Conservation (phyloP, 441 rosid genomes). For the Hura crepitans region DNA sequence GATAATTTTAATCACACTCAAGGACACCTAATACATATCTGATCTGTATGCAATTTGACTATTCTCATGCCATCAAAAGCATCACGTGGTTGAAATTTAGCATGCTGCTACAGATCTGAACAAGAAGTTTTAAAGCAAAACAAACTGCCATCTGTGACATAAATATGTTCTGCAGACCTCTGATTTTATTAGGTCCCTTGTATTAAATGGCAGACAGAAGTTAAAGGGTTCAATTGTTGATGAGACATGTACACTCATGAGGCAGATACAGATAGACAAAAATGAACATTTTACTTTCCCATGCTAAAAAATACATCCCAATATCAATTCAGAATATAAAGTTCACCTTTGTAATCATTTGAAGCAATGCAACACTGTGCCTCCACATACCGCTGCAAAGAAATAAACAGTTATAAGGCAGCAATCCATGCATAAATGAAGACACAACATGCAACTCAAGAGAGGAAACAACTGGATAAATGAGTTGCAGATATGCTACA, state of each 20-base stretch:
- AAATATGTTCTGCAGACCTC: not conserved
- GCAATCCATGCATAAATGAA: constrained; percentile 6
- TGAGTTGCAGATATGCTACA: not conserved
- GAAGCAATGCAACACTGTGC: constrained; percentile 88
- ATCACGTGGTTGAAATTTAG: not conserved
- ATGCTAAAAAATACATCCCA: not conserved
- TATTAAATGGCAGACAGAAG: not conserved
- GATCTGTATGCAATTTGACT: not conserved
- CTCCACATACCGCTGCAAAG: constrained; percentile 87
- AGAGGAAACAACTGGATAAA: not conserved
- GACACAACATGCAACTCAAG: not conserved
- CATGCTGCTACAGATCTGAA: not conserved
- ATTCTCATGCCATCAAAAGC: not conserved
- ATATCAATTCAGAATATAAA: constrained; percentile 7
- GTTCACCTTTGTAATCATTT: constrained; percentile 86
- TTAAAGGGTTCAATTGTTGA: not conserved
- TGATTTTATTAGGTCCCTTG: not conserved
- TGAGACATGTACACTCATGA: not conserved
- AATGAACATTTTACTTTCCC: not conserved
- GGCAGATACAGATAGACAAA: not conserved
- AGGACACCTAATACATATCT: not conserved
- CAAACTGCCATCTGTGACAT: not conserved
- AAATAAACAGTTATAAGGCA: constrained; percentile 23
- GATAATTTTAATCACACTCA: not conserved
- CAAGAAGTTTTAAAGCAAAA: not conserved